These are phyloP conservation scores for Globisporangium splendens DNA, from an alignment of 352 stramenopile species.

Conservation along the genomic window DNA sequence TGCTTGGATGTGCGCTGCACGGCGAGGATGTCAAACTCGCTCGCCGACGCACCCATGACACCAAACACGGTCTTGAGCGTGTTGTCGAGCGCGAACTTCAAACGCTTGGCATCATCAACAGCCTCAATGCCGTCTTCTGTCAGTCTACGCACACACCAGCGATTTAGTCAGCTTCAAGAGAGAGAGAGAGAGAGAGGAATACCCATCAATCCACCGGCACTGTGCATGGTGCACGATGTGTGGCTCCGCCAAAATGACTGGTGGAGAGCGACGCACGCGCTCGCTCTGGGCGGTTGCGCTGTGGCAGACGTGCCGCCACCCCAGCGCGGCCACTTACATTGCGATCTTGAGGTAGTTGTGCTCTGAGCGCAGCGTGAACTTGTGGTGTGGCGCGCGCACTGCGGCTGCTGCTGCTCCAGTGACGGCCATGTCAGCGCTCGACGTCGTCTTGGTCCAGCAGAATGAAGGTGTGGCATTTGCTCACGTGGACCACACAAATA, in stretches of 20 bases:
- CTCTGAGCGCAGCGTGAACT: conserved; percentile 58
- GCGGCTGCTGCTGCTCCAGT: not conserved
- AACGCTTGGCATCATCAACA: conserved; percentile 49
- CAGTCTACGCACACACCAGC: conserved; percentile 26
- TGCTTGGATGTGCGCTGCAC: conserved; percentile 19
- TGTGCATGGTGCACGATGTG: not conserved
- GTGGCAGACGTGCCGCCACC: too few species aligned
- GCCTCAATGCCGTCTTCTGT: conserved; percentile 37
- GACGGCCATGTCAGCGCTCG: not conserved
- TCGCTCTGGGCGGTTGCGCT: not conserved
- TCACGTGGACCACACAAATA: not conserved
- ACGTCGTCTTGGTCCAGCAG: not conserved
- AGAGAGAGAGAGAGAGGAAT: not conserved
- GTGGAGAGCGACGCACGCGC: too few species aligned
- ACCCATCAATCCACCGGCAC: not conserved
- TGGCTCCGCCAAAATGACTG: not conserved
- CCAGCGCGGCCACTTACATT: conserved; percentile 42
- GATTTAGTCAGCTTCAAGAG: too few species aligned
- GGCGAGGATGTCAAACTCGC: conserved; percentile 65
- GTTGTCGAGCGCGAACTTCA: conserved; percentile 76
- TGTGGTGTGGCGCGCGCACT: conserved; percentile 43
- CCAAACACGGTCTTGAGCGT: conserved; percentile 67
- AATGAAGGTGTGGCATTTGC: not conserved
- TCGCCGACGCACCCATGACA: conserved; percentile 49
- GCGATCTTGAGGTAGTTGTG: conserved; percentile 58